Evolutionary conservation across 2,329 filamentous ascomycete genomes (phyloP), one percentile per base, ranked within the genome.

Genomic region (Paracorniculantispora psalliotae): DNA sequence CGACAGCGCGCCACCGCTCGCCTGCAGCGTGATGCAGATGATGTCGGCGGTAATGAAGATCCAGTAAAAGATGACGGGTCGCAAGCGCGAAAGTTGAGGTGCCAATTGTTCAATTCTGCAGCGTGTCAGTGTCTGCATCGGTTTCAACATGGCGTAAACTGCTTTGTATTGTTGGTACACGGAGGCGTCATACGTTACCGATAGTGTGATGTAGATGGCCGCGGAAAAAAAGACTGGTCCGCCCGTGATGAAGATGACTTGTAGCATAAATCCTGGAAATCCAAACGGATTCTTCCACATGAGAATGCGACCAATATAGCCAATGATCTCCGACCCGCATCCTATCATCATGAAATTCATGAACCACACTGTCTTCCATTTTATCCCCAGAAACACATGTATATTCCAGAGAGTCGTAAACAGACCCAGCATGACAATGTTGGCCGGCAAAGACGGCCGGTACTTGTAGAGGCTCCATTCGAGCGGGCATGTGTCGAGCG

Each of bases 151-250:
- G 30, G 6, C 30, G 12, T 12, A 6, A 33, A 33, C 30, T 33
- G 30, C 30, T 12, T n/a, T n/a, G n/a, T n/a, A n/a, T n/a, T n/a
- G n/a, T n/a, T n/a, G n/a, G n/a, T n/a, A n/a, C n/a, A n/a, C 6
- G 12, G 6, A 33, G 30, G 30, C 6, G 12, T 30, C 35, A 8
- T 48, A 75, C 73, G 67, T 69, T 63, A 72, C 73, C 39, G 71
- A 69, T 4, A 87, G 74, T 13, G 83, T 86, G 28, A 89, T 78
- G 66, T 89, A 89, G 57, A 89, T 83, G 33, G 83, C 82, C 1
- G 85, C 85, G 8, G 82, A 62, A 77, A 85, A 75, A 21, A 69
- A 75, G 0, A 75, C 72, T 10, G 73, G 73, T 0, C 68, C 73
- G 5, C 60, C 65, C 0, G 82, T 86, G 25, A 74, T 67, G 56